Evolutionary conservation across 305 asterid species (phyloP).

Genomic region (Rubia peregrina): DNA sequence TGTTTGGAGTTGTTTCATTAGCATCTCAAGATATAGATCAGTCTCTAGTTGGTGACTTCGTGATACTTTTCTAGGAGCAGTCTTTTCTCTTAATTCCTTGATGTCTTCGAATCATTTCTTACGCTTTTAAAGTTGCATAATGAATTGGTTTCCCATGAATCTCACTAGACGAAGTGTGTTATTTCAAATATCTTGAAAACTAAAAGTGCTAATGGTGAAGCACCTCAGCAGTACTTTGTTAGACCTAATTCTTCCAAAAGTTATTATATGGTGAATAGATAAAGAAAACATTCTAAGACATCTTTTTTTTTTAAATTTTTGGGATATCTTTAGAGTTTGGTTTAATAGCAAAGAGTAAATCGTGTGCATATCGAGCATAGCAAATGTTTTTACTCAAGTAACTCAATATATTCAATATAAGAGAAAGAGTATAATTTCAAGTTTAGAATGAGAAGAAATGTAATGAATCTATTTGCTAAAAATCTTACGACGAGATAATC

Average conservation of each 20-base stretch:
- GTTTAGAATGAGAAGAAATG: too few relatives aligned
- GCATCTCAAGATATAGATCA: constrained; percentile 66
- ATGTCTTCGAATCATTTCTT: not conserved
- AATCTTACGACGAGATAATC: too few relatives aligned
- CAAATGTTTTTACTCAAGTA: too few relatives aligned
- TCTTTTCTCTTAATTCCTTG: not conserved
- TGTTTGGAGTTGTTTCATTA: constrained; percentile 78
- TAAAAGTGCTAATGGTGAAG: not conserved
- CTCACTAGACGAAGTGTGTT: constrained; percentile 19
- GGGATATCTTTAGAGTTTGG: not conserved
- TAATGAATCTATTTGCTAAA: too few relatives aligned
- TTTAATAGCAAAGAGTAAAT: too few relatives aligned
- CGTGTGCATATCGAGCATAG: too few relatives aligned
- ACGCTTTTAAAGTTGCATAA: not conserved
- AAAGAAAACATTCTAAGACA: not conserved
- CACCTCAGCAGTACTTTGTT: not conserved
- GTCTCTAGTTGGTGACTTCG: constrained; percentile 69
- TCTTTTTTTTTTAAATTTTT: not conserved
- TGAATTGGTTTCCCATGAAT: not conserved
- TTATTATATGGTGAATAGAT: not conserved
- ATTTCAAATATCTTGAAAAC: not conserved
- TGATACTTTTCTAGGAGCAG: not conserved
- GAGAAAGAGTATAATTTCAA: too few relatives aligned
- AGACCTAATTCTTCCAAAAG: not conserved
- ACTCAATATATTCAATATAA: too few relatives aligned